These are phyloP conservation scores for Piper betle DNA, from an alignment of 164 flowering plant genomes.

Conservation along the genomic window DNA sequence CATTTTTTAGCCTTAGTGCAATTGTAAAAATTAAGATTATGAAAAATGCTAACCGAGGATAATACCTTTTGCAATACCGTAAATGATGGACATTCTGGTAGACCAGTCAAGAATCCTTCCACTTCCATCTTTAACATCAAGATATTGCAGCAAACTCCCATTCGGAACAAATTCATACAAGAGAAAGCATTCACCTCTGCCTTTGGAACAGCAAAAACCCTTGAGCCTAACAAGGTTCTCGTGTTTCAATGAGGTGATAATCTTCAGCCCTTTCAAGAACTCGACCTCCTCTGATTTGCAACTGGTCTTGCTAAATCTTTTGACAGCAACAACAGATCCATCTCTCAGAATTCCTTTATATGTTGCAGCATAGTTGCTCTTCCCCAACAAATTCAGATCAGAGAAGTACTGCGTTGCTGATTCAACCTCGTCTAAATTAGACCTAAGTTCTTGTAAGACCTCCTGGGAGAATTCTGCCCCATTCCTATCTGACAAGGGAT, in stretches of 20 bases:
- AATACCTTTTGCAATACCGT: constrained; percentile 87
- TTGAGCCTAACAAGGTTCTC: constrained; percentile 65
- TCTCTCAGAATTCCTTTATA: constrained; percentile 70
- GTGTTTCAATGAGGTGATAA: constrained; percentile 57
- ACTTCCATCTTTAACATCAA: constrained; percentile 42
- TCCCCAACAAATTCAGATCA: constrained; percentile 66
- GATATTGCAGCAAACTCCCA: constrained; percentile 57
- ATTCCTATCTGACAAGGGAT: constrained; percentile 48
- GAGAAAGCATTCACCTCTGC: constrained; percentile 88
- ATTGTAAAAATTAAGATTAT: constrained; percentile 1
- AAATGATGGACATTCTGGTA: constrained; percentile 58
- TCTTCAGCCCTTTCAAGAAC: constrained; percentile 68
- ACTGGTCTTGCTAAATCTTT: constrained; percentile 68
- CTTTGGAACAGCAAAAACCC: constrained; percentile 91
- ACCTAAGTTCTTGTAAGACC: constrained; percentile 42
- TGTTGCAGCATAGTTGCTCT: constrained; percentile 56
- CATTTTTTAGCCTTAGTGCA: neutral
- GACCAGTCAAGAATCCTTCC: constrained; percentile 69
- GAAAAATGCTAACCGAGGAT: neutral
- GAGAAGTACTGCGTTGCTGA: constrained; percentile 86
- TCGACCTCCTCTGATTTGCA: constrained; percentile 78
- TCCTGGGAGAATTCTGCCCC: constrained; percentile 49
- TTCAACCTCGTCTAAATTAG: constrained; percentile 80
- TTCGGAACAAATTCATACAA: constrained; percentile 69
- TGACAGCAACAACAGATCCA: constrained; percentile 71